phyloP scores from a whole-genome alignment of 257 asterid genomes.

The Solanum sejunctum region DNA sequence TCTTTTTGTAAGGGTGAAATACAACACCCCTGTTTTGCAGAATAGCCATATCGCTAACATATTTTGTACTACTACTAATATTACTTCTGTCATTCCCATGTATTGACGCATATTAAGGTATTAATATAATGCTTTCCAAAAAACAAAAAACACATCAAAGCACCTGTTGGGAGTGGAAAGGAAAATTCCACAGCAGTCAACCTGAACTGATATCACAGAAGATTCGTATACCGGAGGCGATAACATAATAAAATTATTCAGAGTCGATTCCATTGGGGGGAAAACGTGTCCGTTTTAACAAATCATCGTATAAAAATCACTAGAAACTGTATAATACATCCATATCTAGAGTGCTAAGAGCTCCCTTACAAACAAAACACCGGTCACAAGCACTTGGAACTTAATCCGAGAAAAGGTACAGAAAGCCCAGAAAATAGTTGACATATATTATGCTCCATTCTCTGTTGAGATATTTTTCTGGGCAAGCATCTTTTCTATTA shows the following conservation, averaged over 20 bases:
- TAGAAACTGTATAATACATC: neutral
- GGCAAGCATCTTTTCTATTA: constrained; percentile 42
- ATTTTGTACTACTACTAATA: too few species aligned
- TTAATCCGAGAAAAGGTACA: neutral
- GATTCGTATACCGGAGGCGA: neutral
- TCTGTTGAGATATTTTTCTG: constrained; percentile 29
- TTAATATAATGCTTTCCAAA: too few species aligned
- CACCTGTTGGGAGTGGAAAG: neutral
- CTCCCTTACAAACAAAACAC: neutral
- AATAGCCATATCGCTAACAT: too few species aligned
- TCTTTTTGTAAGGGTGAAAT: too few species aligned
- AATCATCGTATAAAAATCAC: neutral
- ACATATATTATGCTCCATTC: constrained; percentile 2
- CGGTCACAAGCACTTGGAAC: neutral
- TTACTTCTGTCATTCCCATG: too few species aligned
- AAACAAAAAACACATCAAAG: neutral
- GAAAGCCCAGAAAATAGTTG: neutral
- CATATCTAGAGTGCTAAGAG: neutral
- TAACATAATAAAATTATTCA: neutral
- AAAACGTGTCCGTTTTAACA: neutral
- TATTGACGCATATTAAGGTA: too few species aligned
- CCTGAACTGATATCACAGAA: neutral
- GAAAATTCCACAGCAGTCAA: neutral
- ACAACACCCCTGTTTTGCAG: too few species aligned
- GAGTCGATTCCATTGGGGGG: neutral